phyloP scores from a whole-genome alignment of 73 alveolate genomes.

The Tetrahymena borealis region DNA sequence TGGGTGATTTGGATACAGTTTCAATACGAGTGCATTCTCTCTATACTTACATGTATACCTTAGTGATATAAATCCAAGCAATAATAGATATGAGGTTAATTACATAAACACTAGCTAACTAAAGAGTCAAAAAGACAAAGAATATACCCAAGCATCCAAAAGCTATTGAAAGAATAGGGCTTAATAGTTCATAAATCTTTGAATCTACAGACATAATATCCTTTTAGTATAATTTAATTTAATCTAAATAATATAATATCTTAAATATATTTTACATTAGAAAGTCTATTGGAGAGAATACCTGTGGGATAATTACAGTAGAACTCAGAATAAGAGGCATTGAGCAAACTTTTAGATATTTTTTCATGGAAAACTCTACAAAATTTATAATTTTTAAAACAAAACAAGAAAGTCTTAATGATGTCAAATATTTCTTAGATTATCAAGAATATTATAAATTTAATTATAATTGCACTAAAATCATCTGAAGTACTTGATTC shows the following conservation, averaged over 20 bases:
- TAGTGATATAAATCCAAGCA: not conserved
- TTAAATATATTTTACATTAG: not conserved
- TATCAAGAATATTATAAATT: not conserved
- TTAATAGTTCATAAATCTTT: not conserved
- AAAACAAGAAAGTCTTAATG: not conserved
- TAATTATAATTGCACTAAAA: not conserved
- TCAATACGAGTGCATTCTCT: constrained; percentile 33
- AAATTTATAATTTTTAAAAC: not conserved
- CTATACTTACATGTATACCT: not conserved
- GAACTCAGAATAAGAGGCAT: not conserved
- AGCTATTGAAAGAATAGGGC: not conserved
- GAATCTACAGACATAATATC: not conserved
- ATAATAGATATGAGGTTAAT: not conserved
- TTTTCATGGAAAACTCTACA: not conserved
- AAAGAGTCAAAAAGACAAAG: not conserved
- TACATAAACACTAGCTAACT: not conserved
- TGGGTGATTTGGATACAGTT: constrained; percentile 32
- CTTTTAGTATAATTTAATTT: not conserved
- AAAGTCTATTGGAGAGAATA: not conserved
- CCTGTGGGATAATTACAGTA: not conserved
- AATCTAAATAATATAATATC: not conserved
- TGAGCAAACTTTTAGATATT: not conserved
- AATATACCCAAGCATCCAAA: not conserved
- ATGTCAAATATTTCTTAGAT: not conserved
- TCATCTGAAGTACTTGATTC: not conserved